These are phyloP conservation scores for Phaseolus coccineus DNA, from an alignment of 331 rosid species.

Conservation along the genomic window DNA sequence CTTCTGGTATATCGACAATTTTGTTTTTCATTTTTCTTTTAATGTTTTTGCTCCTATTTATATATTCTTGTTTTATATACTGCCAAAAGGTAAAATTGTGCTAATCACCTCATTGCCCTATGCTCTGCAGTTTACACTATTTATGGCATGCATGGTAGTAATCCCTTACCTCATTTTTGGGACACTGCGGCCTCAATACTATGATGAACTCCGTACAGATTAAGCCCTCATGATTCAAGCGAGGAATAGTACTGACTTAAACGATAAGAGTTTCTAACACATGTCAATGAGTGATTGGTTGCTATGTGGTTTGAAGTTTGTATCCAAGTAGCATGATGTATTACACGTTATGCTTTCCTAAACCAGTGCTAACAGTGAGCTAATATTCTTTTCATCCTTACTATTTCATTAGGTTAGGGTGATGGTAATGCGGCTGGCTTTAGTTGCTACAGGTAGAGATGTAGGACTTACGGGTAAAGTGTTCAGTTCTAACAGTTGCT, in stretches of 20 bases:
- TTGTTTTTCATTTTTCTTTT: not conserved
- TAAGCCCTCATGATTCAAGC: conserved; percentile 53
- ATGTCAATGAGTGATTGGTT: conserved; percentile 45
- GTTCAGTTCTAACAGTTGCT: conserved; percentile 34
- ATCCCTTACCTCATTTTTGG: conserved; percentile 76
- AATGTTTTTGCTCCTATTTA: not conserved
- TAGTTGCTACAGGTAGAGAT: conserved; percentile 45
- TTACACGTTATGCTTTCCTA: conserved; percentile 47
- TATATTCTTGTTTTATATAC: conserved; percentile 31
- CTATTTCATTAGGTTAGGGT: conserved; percentile 30
- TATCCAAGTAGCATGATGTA: conserved; percentile 46
- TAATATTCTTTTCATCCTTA: conserved; percentile 37
- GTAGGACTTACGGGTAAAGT: conserved; percentile 35
- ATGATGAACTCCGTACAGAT: conserved; percentile 81
- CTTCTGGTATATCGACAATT: conserved; percentile 74
- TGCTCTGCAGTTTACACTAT: conserved; percentile 88
- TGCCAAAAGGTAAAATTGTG: conserved; percentile 34
- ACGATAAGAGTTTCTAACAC: conserved; percentile 58
- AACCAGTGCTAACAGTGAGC: conserved; percentile 39
- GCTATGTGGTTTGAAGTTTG: conserved; percentile 52
- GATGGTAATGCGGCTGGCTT: conserved; percentile 34
- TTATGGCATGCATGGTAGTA: conserved; percentile 95
- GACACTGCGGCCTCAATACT: conserved; percentile 65
- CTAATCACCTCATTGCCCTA: conserved; percentile 35
- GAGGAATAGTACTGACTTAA: conserved; percentile 64